These are phyloP conservation scores for Peronospora tabacina DNA, from an alignment of 352 stramenopile species.

Conservation along the genomic window DNA sequence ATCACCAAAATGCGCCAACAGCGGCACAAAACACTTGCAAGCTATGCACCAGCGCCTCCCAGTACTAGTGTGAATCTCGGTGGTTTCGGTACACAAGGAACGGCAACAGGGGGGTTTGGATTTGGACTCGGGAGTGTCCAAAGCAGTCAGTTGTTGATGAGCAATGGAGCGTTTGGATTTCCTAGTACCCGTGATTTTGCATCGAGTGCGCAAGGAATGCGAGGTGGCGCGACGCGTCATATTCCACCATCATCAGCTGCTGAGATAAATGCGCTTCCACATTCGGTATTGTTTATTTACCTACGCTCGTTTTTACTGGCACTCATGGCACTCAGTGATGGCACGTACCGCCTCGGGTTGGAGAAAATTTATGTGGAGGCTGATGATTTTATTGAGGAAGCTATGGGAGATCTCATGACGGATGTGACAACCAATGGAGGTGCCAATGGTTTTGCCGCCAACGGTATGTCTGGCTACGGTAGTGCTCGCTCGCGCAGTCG, in stretches of 20 bases:
- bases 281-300: constrained; percentile 83
- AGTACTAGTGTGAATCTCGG: constrained; percentile 21
- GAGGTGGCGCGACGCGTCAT: constrained; percentile 26
- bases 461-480: constrained; percentile 48
- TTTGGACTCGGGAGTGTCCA: constrained; percentile 28
- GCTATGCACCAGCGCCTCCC: constrained; percentile 40
- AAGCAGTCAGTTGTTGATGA: constrained; percentile 44
- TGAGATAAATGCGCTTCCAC: constrained; percentile 56
- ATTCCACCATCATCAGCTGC: constrained; percentile 26
- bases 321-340: constrained; percentile 82
- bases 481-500: constrained; percentile 53
- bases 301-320: constrained; percentile 75
- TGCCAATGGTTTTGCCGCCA: constrained; percentile 20
- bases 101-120: constrained; percentile 30
- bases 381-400: constrained; percentile 82
- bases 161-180: constrained; percentile 42
- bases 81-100: constrained; percentile 21
- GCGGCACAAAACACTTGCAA: constrained; percentile 57
- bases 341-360: constrained; percentile 68
- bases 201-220: constrained; percentile 23
- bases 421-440: constrained; percentile 55
- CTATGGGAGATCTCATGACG: constrained; percentile 79
- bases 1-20: constrained; percentile 81
- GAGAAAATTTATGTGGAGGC: constrained; percentile 84
- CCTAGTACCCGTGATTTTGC: constrained; percentile 45